Percentiles rank a stretch among this genome's conserved stretches.
phyloP scores from a whole-genome alignment of 225 moss, liverwort and hornwort species.

The Neckera pumila region DNA sequence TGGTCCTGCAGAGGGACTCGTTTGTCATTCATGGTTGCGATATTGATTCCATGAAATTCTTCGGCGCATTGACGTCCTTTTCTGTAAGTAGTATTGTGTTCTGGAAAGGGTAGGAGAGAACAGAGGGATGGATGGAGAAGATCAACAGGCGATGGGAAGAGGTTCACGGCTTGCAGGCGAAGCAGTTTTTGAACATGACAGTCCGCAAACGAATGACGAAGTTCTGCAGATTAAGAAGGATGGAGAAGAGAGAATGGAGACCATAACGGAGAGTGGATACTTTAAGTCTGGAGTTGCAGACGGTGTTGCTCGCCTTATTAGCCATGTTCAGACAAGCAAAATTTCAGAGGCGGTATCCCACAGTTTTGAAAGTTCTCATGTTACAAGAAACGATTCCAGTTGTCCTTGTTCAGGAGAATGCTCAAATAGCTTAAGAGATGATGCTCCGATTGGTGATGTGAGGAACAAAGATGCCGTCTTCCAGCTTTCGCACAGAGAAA shows the following conservation, averaged over 20 bases:
- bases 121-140: constrained; percentile 1
- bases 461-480: background rate
- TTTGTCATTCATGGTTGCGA: background rate
- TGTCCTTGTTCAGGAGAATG: background rate
- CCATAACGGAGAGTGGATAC: background rate
- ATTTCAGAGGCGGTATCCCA: background rate
- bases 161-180: background rate
- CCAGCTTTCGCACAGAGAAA: background rate
- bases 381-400: background rate
- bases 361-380: background rate
- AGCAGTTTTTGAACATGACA: background rate
- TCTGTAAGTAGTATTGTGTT: background rate
- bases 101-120: background rate
- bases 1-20: background rate
- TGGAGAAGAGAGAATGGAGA: background rate
- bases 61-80: background rate
- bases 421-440: background rate
- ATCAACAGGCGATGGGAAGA: background rate
- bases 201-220: background rate
- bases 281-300: background rate
- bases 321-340: background rate
- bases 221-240: background rate
- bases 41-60: background rate
- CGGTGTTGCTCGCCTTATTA: background rate
- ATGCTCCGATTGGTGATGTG: background rate